phyloP scores from a whole-genome alignment of 495 filamentous ascomycete genomes.

The Aspergillus olivimuriae region DNA sequence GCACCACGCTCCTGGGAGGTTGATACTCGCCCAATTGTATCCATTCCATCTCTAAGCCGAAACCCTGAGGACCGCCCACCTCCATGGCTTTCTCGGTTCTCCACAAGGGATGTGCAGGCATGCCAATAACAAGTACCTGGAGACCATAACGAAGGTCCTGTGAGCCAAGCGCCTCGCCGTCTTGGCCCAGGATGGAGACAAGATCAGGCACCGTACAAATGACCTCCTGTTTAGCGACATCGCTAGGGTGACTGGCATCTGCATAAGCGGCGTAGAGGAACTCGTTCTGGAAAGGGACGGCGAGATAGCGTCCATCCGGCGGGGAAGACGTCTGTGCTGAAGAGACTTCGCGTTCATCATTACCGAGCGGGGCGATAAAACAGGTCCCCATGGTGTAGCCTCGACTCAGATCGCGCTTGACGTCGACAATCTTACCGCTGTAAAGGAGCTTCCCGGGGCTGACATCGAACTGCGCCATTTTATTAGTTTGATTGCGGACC shows the following conservation, averaged over 20 bases:
- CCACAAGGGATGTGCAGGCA: slow-evolving; percentile 31
- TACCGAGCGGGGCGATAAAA: slow-evolving; percentile 33
- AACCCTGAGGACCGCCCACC: slow-evolving; percentile 29
- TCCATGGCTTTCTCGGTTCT: slow-evolving; percentile 22
- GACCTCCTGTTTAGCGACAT: slow-evolving; percentile 15
- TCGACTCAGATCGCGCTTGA: slow-evolving; percentile 46
- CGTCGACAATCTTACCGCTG: slow-evolving; percentile 56
- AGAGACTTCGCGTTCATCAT: slow-evolving; percentile 10
- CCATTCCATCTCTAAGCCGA: slow-evolving; percentile 20
- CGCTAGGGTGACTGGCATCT: slow-evolving; percentile 3
- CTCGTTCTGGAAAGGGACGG: slow-evolving; percentile 61
- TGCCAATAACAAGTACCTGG: slow-evolving; percentile 28
- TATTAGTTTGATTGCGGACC: not conserved
- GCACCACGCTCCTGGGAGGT: slow-evolving; percentile 17
- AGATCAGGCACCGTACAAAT: slow-evolving; percentile 30
- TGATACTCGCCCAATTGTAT: slow-evolving; percentile 18
- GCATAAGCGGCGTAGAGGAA: slow-evolving; percentile 44
- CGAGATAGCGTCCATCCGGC: slow-evolving; percentile 21
- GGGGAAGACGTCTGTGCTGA: not conserved
- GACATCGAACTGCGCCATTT: slow-evolving; percentile 13
- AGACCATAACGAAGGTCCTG: slow-evolving; percentile 34
- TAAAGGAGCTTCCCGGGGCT: slow-evolving; percentile 47
- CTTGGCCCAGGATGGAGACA: slow-evolving; percentile 24
- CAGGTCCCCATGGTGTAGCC: slow-evolving; percentile 50
- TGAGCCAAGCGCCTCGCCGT: slow-evolving; percentile 26